Conservation (phyloP, 306 rosid species). For the Acacia confusa region DNA sequence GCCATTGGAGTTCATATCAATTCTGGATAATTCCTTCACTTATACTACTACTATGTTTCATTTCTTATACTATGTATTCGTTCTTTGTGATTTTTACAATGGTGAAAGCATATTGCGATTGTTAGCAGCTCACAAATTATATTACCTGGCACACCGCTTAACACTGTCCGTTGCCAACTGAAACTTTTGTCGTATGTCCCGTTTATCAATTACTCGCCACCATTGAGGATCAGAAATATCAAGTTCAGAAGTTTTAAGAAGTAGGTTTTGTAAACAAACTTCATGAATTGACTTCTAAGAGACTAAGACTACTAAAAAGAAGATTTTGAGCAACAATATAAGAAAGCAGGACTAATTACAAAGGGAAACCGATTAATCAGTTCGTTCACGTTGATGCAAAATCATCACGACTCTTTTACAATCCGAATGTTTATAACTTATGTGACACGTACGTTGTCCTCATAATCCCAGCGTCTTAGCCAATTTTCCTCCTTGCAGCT, state of each 20-base stretch:
- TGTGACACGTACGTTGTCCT: not conserved
- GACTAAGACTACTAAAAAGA: not conserved
- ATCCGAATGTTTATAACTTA: not conserved
- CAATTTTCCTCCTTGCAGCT: not conserved
- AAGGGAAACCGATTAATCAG: not conserved
- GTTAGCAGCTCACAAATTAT: not conserved
- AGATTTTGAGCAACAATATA: not conserved
- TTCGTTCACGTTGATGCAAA: not conserved
- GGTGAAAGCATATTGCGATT: not conserved
- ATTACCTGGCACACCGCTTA: not conserved
- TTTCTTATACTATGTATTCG: not conserved
- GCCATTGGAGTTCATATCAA: constrained; percentile 71
- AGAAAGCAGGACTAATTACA: not conserved
- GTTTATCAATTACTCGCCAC: not conserved
- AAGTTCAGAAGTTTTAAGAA: not conserved
- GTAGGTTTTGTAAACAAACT: not conserved
- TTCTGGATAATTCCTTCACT: constrained; percentile 30
- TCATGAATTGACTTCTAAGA: not conserved
- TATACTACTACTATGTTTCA: not conserved
- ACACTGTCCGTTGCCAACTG: not conserved
- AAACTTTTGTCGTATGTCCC: not conserved
- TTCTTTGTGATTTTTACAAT: not conserved
- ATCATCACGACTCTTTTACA: not conserved
- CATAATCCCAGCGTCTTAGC: not conserved
- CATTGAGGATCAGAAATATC: not conserved